Evolutionary conservation across 2,329 filamentous ascomycete genomes (phyloP).

Genomic region (Apiospora sp.): DNA sequence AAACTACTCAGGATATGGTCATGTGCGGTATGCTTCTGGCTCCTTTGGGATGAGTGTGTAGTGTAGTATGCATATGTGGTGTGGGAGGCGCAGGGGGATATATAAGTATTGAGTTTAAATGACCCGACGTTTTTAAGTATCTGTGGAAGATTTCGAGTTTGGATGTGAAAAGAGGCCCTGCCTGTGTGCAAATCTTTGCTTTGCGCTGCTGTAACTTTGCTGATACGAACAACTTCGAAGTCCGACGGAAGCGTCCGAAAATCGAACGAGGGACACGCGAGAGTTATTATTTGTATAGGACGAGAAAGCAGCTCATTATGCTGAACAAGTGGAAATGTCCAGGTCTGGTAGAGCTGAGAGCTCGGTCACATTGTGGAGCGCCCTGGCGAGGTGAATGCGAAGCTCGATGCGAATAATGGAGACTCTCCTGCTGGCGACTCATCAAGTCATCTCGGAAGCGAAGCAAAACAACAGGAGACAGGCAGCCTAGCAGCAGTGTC

Average conservation of each 20-base stretch:
- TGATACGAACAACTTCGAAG: slow-evolving; percentile 10
- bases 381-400: not conserved
- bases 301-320: slow-evolving; percentile 20
- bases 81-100: slow-evolving; percentile 4
- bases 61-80: not conserved
- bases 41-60: slow-evolving; percentile 1
- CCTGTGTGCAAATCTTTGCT: not conserved
- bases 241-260: slow-evolving; percentile 12
- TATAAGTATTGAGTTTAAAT: not conserved
- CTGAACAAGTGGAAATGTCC: slow-evolving; percentile 21
- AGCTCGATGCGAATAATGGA: slow-evolving; percentile 16
- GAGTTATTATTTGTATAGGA: slow-evolving; percentile 16
- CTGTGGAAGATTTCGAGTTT: not conserved
- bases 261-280: slow-evolving; percentile 19
- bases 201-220: not conserved
- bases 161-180: not conserved
- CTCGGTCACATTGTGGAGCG: slow-evolving; percentile 20
- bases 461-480: not conserved
- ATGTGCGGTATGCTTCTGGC: not conserved
- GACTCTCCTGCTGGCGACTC: not conserved
- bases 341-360: not conserved
- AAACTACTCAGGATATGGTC: slow-evolving; percentile 5
- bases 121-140: not conserved
- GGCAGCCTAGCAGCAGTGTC: not conserved
- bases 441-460: not conserved